Evolutionary conservation across 2,329 filamentous ascomycete genomes (phyloP), one percentile per base, ranked within the genome.

Genomic region (Eutypella sp.): DNA sequence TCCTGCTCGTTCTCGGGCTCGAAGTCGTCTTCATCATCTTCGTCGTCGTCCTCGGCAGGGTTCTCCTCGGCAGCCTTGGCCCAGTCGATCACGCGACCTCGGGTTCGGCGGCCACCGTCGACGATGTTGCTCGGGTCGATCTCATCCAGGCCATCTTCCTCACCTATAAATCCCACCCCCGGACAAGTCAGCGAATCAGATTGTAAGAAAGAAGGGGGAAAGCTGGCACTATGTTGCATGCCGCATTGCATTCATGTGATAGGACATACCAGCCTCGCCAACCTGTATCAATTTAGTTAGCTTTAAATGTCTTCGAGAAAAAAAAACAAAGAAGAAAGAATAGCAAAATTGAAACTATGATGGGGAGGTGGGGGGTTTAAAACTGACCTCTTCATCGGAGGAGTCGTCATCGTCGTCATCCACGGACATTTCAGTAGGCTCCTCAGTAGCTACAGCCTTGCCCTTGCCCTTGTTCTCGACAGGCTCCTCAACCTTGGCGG

Each of bases 41-140:
- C 89, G 24, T 92, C 87, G 5, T 91, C 87, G 7, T 87, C 84
- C n/a, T 82, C 80, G 53, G 76, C 80, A 40, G 80, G 82, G 58
- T 87, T 79, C 68, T 95, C 83, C 69, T 87, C 78, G 22, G 89
- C 89, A 18, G 91, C 91, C 74, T 95, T 90, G 61, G 87, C 86
- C 71, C 89, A 97, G 76, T 97, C 89, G 66, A 97, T 96, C 62
- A 84, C 79, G 69, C 89, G 88, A 64, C 91, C 91, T 62, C 92
- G 92, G 53, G 92, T 97, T 68, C 93, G 92, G 59, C 84, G 81
- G 52, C 85, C 85, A 54, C 76, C 79, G 48, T 72, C 67, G 63
- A 97, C 83, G 67, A 97, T 95, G 78, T 97, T 97, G 66, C 81
- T 80, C 47, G 81, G 74, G 65, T 95, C 89, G 66, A 99, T 96